These are phyloP conservation scores for Talaromyces stipitatus DNA, from an alignment of 495 filamentous ascomycete genomes.

Conservation along the genomic window DNA sequence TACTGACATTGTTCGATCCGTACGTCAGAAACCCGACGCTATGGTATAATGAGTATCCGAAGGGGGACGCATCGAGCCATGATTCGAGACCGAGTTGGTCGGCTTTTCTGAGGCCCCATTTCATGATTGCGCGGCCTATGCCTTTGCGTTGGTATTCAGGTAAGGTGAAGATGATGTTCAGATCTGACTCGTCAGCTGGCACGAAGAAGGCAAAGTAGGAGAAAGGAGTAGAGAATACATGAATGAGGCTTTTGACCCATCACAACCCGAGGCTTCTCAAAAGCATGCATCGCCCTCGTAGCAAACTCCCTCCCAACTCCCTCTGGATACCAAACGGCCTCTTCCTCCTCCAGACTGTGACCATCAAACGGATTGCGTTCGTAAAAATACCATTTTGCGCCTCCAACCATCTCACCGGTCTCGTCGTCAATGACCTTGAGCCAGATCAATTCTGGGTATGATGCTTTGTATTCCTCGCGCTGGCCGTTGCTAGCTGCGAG, in stretches of 20 bases:
- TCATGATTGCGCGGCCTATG: conserved; percentile 18
- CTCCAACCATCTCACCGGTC: conserved; percentile 11
- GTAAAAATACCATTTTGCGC: conserved; percentile 19
- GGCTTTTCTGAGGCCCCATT: conserved; percentile 22
- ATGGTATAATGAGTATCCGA: conserved; percentile 18
- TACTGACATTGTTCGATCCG: conserved; percentile 8
- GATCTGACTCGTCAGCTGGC: conserved; percentile 7
- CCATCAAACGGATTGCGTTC: conserved; percentile 16
- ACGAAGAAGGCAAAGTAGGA: background rate
- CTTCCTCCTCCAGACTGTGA: conserved; percentile 4
- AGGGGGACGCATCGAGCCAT: conserved; percentile 17
- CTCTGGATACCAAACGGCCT: conserved; percentile 19
- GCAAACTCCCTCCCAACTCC: conserved; percentile 12
- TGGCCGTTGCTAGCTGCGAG: background rate
- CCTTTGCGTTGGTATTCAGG: conserved; percentile 15
- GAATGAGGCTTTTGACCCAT: conserved; percentile 13
- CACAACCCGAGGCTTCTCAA: conserved; percentile 6
- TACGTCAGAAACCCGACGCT: conserved; percentile 15
- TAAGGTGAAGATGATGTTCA: conserved; percentile 15
- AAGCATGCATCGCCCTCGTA: conserved; percentile 11
- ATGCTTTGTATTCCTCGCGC: conserved; percentile 2
- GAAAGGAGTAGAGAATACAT: conserved; percentile 9
- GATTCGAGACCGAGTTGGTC: conserved; percentile 21
- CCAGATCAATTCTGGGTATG: conserved; percentile 8
- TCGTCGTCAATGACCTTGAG: conserved; percentile 12